phyloP scores from a whole-genome alignment of 1,284 basidiomycete species.

The Volvariella volvacea region DNA sequence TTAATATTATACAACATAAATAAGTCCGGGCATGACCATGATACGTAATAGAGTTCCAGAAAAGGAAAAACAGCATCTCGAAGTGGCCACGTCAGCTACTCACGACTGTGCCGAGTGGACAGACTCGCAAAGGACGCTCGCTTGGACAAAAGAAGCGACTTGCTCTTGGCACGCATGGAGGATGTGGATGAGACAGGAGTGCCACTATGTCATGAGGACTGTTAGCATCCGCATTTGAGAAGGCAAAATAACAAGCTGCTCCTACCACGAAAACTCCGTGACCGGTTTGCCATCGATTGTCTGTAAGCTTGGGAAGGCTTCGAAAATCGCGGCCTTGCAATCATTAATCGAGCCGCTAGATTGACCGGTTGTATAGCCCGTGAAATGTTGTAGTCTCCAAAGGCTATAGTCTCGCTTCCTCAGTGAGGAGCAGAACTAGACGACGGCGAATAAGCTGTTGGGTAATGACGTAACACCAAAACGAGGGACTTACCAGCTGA shows the following conservation, averaged over 20 bases:
- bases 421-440: background rate
- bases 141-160: background rate
- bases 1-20: too few species aligned
- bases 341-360: background rate
- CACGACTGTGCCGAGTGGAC: too few species aligned
- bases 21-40: too few species aligned
- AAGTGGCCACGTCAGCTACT: too few species aligned
- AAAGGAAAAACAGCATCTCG: too few species aligned
- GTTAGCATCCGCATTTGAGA: background rate
- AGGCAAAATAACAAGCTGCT: background rate
- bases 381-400: background rate
- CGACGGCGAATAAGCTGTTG: background rate
- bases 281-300: background rate
- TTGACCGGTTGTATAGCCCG: background rate
- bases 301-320: background rate
- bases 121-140: background rate
- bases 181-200: background rate
- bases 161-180: background rate
- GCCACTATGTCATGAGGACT: background rate
- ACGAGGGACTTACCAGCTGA: background rate
- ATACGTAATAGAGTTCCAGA: too few species aligned
- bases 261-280: background rate
- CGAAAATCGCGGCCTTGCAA: background rate
- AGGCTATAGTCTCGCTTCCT: background rate
- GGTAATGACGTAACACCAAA: background rate